These are phyloP conservation scores for Zalerion maritima DNA, from an alignment of 495 filamentous ascomycete genomes.

Conservation along the genomic window DNA sequence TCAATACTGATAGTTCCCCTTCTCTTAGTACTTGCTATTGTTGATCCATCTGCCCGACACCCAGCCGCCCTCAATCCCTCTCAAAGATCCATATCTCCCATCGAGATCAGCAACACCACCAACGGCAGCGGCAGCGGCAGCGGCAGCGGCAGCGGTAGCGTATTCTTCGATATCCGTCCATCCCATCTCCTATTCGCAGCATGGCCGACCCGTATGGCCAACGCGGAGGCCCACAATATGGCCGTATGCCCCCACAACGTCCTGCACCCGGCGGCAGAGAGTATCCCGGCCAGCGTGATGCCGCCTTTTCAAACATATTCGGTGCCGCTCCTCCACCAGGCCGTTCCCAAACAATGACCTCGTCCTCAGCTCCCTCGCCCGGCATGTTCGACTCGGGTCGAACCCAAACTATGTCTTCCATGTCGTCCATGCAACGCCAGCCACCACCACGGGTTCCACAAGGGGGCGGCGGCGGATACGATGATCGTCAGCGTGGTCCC, in stretches of 20 bases:
- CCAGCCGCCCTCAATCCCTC: too few relatives aligned
- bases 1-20: too few relatives aligned
- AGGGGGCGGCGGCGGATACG: conserved; percentile 32
- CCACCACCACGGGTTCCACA: conserved; percentile 47
- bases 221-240: conserved; percentile 40
- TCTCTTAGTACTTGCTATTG: too few relatives aligned
- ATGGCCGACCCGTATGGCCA: too few relatives aligned
- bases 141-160: too few relatives aligned
- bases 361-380: conserved; percentile 40
- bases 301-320: conserved; percentile 93
- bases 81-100: too few relatives aligned
- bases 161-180: conserved; percentile 1
- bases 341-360: conserved; percentile 75
- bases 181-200: conserved; percentile 8
- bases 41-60: too few relatives aligned
- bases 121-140: too few relatives aligned
- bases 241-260: conserved; percentile 76
- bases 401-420: conserved; percentile 77
- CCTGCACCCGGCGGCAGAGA: conserved; percentile 43
- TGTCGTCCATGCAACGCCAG: conserved; percentile 40
- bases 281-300: conserved; percentile 75
- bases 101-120: too few relatives aligned
- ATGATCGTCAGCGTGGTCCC: too few relatives aligned
- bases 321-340: conserved; percentile 75
- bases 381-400: conserved; percentile 41